These are phyloP conservation scores for Ophiocordyceps australis DNA, from an alignment of 2,329 filamentous ascomycete species.

Conservation along the genomic window DNA sequence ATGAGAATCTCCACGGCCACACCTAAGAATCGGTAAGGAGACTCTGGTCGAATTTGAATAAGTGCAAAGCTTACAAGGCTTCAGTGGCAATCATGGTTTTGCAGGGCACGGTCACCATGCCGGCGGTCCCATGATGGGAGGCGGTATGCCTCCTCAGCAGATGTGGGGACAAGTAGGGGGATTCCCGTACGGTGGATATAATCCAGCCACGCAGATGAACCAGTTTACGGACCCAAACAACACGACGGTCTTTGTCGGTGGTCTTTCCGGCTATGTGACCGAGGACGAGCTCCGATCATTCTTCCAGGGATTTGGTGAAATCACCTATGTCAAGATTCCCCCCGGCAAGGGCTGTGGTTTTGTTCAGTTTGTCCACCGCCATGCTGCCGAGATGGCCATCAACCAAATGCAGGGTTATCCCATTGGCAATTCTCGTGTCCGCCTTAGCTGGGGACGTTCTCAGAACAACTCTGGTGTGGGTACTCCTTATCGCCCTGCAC, in stretches of 20 bases:
- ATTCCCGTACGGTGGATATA: constrained; percentile 24
- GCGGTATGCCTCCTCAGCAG: constrained; percentile 25
- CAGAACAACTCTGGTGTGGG: constrained; percentile 99
- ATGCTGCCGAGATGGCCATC: constrained; percentile 98
- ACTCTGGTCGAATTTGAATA: neutral
- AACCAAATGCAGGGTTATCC: constrained; percentile 99
- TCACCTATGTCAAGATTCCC: constrained; percentile 99
- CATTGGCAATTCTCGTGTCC: constrained; percentile 95
- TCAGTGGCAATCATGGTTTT: constrained; percentile 19
- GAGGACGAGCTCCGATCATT: constrained; percentile 99
- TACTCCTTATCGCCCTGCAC: constrained; percentile 90
- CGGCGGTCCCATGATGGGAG: constrained; percentile 25
- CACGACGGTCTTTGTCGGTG: constrained; percentile 95
- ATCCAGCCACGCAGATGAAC: constrained; percentile 57
- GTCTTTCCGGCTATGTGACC: constrained; percentile 92
- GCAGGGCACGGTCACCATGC: constrained; percentile 19
- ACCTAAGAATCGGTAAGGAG: constrained; percentile 63
- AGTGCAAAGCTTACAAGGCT: constrained; percentile 1
- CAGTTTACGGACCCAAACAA: constrained; percentile 99
- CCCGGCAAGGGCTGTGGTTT: constrained; percentile 98
- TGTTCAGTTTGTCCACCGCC: constrained; percentile 96
- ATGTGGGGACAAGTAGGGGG: constrained; percentile 19
- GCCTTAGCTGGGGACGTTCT: constrained; percentile 90
- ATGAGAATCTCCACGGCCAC: constrained; percentile 98
- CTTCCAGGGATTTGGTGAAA: constrained; percentile 98